Conservation (phyloP, 2,329 filamentous ascomycete species). For the Nemania serpens region DNA sequence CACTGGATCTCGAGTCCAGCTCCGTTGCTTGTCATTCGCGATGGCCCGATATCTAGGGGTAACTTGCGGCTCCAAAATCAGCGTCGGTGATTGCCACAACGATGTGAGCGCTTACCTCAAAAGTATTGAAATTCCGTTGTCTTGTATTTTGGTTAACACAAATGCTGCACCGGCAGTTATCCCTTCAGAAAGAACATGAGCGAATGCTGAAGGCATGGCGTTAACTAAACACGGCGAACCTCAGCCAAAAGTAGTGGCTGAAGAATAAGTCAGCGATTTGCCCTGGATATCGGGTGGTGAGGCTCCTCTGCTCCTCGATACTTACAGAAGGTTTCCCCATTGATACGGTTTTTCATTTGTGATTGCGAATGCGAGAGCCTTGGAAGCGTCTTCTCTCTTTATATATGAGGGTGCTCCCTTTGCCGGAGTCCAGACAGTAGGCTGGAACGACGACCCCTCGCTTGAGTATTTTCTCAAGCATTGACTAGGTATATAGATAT, state of each 20-base stretch:
- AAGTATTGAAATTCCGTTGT: conserved; percentile 71
- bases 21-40: conserved; percentile 40
- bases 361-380: conserved; percentile 8
- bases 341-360: conserved; percentile 7
- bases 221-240: conserved; percentile 35
- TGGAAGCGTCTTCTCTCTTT: not conserved
- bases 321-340: conserved; percentile 21
- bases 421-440: not conserved
- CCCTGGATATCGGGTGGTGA: not conserved
- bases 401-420: not conserved
- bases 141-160: conserved; percentile 73
- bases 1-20: conserved; percentile 55
- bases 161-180: conserved; percentile 71
- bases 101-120: conserved; percentile 52
- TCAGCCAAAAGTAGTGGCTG: conserved; percentile 48
- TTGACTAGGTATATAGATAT: conserved; percentile 11
- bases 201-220: not conserved
- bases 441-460: not conserved
- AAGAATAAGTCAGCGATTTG: not conserved
- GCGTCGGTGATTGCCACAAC: not conserved
- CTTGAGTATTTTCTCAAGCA: conserved; percentile 1
- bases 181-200: conserved; percentile 49
- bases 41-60: conserved; percentile 47
- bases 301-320: not conserved
- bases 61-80: conserved; percentile 47